A percentile compares a stretch with the other conserved stretches of the same genome.
Conservation (phyloP, 2,329 filamentous ascomycete genomes). For the Onygena corvina region DNA sequence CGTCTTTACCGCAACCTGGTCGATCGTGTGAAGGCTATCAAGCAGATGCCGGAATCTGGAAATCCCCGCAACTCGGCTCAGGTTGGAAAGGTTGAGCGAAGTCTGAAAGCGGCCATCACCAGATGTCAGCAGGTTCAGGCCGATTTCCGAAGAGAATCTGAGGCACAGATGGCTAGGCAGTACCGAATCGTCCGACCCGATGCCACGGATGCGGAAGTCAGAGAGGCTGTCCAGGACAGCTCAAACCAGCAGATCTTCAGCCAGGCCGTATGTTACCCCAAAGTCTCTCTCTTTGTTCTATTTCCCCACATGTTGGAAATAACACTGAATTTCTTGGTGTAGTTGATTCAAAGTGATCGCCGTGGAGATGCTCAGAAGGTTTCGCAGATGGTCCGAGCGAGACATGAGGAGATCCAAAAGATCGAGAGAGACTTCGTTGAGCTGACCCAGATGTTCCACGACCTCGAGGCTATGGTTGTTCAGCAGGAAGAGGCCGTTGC, state of each 20-base stretch:
- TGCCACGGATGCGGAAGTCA: conserved; percentile 64
- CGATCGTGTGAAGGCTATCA: conserved; percentile 67
- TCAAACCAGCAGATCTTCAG: conserved; percentile 67
- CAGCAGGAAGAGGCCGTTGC: conserved; percentile 72
- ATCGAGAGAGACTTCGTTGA: conserved; percentile 86
- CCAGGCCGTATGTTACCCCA: conserved; percentile 47
- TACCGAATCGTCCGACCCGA: conserved; percentile 82
- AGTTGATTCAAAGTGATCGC: conserved; percentile 67
- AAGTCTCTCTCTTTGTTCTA: background rate
- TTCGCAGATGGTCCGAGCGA: conserved; percentile 65
- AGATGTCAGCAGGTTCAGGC: conserved; percentile 70
- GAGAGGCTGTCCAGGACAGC: conserved; percentile 61
- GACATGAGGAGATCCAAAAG: conserved; percentile 78
- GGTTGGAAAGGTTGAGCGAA: conserved; percentile 66
- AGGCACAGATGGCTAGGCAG: conserved; percentile 76
- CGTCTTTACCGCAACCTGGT: conserved; percentile 66
- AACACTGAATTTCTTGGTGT: conserved; percentile 9
- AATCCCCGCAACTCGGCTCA: conserved; percentile 64
- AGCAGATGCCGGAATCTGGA: conserved; percentile 64
- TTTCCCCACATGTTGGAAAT: background rate
- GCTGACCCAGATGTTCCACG: conserved; percentile 74
- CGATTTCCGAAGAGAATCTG: conserved; percentile 64
- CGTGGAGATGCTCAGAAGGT: conserved; percentile 70
- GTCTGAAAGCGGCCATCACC: conserved; percentile 68
- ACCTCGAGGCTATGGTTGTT: conserved; percentile 73